Conservation (phyloP, 495 filamentous ascomycete genomes). For the Endocarpon pusillum region DNA sequence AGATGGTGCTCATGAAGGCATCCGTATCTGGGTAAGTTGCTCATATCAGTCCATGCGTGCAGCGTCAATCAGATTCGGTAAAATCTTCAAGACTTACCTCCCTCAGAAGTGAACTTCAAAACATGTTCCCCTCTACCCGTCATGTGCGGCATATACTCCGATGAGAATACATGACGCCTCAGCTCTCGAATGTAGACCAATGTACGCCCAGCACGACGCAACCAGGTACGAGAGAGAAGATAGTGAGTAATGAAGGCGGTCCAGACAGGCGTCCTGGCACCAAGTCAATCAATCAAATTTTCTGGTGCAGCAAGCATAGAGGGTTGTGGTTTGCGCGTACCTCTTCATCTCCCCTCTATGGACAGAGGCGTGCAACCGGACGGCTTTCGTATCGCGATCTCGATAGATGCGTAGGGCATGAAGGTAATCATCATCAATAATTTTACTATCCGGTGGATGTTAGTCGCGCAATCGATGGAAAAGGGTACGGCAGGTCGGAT, state of each 20-base stretch:
- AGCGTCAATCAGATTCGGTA: too few species aligned
- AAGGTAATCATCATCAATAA: constrained; percentile 49
- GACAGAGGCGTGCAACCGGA: constrained; percentile 38
- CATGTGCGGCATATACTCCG: constrained; percentile 32
- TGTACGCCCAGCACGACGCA: constrained; percentile 29
- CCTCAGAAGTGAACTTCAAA: constrained; percentile 19
- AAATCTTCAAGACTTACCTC: constrained; percentile 22
- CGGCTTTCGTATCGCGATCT: constrained; percentile 43
- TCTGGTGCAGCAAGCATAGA: not conserved
- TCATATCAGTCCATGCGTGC: too few species aligned
- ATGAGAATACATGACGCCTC: constrained; percentile 42
- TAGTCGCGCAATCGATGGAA: not conserved
- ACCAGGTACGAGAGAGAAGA: constrained; percentile 38
- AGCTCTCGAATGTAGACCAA: constrained; percentile 44
- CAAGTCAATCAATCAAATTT: constrained; percentile 1
- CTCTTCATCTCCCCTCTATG: constrained; percentile 23
- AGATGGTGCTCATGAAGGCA: too few species aligned
- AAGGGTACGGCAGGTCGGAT: not conserved
- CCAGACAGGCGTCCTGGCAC: constrained; percentile 49
- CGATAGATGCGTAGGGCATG: constrained; percentile 58
- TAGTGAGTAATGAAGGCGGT: constrained; percentile 56
- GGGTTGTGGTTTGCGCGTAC: constrained; percentile 12
- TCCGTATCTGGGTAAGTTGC: too few species aligned
- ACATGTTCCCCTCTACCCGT: constrained; percentile 20
- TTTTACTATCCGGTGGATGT: constrained; percentile 34